These are phyloP conservation scores for Primulina eburnea DNA, from an alignment of 257 asterid species.

Conservation along the genomic window DNA sequence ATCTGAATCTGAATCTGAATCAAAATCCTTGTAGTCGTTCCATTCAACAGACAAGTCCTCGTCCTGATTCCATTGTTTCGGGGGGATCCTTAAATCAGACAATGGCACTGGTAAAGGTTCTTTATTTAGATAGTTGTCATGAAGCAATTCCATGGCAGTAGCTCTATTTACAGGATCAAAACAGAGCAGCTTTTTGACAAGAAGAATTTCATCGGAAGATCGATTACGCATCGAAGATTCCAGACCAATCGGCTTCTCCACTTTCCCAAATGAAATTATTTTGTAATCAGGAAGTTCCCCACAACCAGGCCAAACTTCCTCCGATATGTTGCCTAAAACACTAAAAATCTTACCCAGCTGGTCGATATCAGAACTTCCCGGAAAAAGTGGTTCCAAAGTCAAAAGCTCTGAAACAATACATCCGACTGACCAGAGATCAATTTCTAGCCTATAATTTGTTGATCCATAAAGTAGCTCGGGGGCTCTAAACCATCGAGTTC, in stretches of 20 bases:
- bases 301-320: constrained; percentile 87
- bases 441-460: constrained; percentile 74
- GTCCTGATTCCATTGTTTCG: constrained; percentile 43
- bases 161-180: constrained; percentile 76
- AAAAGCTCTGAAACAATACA: constrained; percentile 87
- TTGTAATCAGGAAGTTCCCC: constrained; percentile 76
- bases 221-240: constrained; percentile 60
- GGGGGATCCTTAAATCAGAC: constrained; percentile 72
- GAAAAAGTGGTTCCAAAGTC: constrained; percentile 71
- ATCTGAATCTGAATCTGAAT: constrained; percentile 73
- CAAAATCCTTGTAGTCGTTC: constrained; percentile 45
- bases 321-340: constrained; percentile 66
- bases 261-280: constrained; percentile 64
- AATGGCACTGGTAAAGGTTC: constrained; percentile 68
- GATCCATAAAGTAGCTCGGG: constrained; percentile 96
- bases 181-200: constrained; percentile 58
- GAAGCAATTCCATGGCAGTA: constrained; percentile 72
- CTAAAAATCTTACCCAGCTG: constrained; percentile 68
- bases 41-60: constrained; percentile 55
- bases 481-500: constrained; percentile 94
- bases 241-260: constrained; percentile 64
- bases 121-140: constrained; percentile 73
- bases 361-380: constrained; percentile 87
- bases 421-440: constrained; percentile 95
- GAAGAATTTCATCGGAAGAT: constrained; percentile 57